Base-by-base conservation (phyloP, 2,329 filamentous ascomycete species). In the Apiospora phragmitis region DNA sequence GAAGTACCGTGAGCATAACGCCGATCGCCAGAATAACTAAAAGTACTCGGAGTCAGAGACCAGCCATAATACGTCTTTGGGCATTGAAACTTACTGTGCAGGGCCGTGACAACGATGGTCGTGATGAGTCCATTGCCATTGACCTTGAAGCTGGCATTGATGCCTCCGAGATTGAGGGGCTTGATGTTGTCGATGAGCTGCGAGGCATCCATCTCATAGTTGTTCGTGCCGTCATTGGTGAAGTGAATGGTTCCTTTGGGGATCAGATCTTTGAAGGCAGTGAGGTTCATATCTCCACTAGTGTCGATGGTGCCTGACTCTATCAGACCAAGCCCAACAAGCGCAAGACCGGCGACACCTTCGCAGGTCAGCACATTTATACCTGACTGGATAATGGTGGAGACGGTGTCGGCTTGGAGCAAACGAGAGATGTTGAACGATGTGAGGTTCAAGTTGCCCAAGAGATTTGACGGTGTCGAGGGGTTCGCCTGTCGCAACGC, bases 271-370 rank as follows among this genome's bases (percentile, higher is more conserved):
- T 76, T 75, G 16, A 76, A 72, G 59, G 71, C 68, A 65, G 70
- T 55, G 41, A 74, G 65, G 29, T 55, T 42, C 21, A 72, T 68
- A 47, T 24, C n/a, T 8, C 51, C 38, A 26, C 73, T 71, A 5
- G 74, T 8, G 1, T 73, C 45, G 1, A 79, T 70, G 12, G 75
- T 74, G 59, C 75, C 75, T 71, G 76, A 76, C 29, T 71, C 70
- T 24, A 73, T 43, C 3, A 82, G 70, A 1, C 80, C 79, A 0
- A 74, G 29, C 4, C 69, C 45, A 11, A 82, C 65, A 12, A 79
- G 77, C 0, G 73, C 70, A 8, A 81, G 11, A 2, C 80, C 81
- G 7, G 78, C 80, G 6, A 82, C 70, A 14, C 81, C 81, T 70
- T 79, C 73, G 65, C 80, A 81, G 0, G 73, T 77, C 16, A 82